phyloP scores from a whole-genome alignment of 169 alveolate species.

The Plasmodium malariae region DNA sequence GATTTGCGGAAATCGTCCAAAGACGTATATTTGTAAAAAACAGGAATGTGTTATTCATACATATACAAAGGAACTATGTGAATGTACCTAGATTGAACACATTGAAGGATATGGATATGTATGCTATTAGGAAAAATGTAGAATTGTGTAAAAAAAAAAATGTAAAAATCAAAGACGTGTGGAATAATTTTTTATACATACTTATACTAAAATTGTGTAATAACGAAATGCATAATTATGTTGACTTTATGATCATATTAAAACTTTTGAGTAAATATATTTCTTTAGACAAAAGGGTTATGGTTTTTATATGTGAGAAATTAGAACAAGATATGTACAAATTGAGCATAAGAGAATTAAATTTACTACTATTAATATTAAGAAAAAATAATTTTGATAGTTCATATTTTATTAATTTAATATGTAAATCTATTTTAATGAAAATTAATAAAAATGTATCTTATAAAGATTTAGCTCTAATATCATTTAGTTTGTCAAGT shows the following conservation, averaged over 20 bases:
- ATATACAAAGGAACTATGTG: background rate
- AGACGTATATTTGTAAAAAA: background rate
- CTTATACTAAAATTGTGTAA: conserved; percentile 36
- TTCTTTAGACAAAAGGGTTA: conserved; percentile 37
- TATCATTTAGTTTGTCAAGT: conserved; percentile 32
- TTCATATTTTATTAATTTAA: conserved; percentile 20
- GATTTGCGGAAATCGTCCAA: background rate
- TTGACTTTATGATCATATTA: conserved; percentile 67
- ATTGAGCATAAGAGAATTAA: conserved; percentile 51
- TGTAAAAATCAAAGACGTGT: conserved; percentile 17
- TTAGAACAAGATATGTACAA: conserved; percentile 50
- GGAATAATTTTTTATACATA: conserved; percentile 57
- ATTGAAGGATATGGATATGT: conserved; percentile 41
- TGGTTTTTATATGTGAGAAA: conserved; percentile 55
- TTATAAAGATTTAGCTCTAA: conserved; percentile 54
- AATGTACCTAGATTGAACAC: conserved; percentile 42
- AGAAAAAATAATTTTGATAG: conserved; percentile 65
- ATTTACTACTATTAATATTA: conserved; percentile 34
- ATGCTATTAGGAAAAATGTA: conserved; percentile 6
- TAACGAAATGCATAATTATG: conserved; percentile 49
- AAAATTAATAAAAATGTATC: conserved; percentile 70
- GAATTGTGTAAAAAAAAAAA: conserved; percentile 64
- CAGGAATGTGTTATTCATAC: background rate
- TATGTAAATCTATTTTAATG: conserved; percentile 56
- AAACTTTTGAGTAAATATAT: conserved; percentile 49